These are phyloP conservation scores for Ceratocystiopsis brevicomis DNA, from an alignment of 2,329 filamentous ascomycete genomes.

Conservation along the genomic window DNA sequence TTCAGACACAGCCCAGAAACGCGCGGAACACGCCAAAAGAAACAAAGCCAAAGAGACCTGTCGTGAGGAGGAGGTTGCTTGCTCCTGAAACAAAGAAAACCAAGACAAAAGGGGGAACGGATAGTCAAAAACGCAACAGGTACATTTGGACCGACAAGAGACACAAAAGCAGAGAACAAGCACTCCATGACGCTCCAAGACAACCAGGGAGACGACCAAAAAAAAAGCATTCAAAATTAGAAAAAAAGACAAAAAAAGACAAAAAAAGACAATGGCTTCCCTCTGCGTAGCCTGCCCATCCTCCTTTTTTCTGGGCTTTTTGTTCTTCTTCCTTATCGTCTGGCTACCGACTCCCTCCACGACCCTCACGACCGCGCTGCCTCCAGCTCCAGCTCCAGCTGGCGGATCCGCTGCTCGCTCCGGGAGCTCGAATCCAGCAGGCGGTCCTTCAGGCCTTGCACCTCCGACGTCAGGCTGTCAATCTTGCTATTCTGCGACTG, in stretches of 20 bases:
- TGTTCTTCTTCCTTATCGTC: background rate
- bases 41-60: too few species aligned
- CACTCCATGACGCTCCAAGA: background rate
- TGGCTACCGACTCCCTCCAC: background rate
- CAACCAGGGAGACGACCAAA: background rate
- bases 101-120: too few species aligned
- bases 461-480: constrained; percentile 46
- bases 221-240: constrained; percentile 2
- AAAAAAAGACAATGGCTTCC: background rate
- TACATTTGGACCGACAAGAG: background rate
- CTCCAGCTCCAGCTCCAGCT: constrained; percentile 49
- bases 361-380: constrained; percentile 34
- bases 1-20: too few species aligned
- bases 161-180: background rate
- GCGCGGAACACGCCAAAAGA: too few species aligned
- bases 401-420: constrained; percentile 43
- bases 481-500: constrained; percentile 60
- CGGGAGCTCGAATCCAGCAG: constrained; percentile 45
- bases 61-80: too few species aligned
- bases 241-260: background rate
- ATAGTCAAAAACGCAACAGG: background rate
- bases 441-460: constrained; percentile 65
- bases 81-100: too few species aligned
- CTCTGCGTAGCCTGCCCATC: too few species aligned
- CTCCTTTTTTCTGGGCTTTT: background rate